phyloP scores from a whole-genome alignment of 345 rosid genomes.

The Ceriops decandra region DNA sequence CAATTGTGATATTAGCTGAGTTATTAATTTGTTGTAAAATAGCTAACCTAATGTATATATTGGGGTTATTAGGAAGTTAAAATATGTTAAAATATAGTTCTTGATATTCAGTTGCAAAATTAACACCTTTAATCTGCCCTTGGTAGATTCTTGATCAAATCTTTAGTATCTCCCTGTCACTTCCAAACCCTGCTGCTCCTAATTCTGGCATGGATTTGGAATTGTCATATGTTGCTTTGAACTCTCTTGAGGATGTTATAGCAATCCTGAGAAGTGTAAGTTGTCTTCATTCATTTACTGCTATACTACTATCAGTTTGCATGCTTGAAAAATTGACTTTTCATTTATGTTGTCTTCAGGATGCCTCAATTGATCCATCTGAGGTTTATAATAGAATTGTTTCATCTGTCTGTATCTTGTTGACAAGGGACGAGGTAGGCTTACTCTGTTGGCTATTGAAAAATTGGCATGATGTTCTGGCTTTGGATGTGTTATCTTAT shows the following conservation, averaged over 20 bases:
- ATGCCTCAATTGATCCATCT: conserved; percentile 97
- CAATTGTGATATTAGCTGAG: background rate
- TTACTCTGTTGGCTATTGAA: conserved; percentile 16
- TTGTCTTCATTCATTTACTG: conserved; percentile 20
- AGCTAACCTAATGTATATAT: background rate
- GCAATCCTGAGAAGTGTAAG: conserved; percentile 87
- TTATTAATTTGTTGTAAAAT: background rate
- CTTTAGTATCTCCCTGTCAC: conserved; percentile 89
- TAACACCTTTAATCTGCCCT: conserved; percentile 3
- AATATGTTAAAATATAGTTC: too few species aligned
- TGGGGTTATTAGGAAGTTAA: too few species aligned
- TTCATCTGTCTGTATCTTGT: conserved; percentile 64
- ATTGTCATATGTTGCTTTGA: conserved; percentile 67
- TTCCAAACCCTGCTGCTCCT: conserved; percentile 65
- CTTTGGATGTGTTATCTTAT: conserved; percentile 20
- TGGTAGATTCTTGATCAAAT: conserved; percentile 85
- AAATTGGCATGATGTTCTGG: conserved; percentile 9
- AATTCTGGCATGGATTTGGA: conserved; percentile 53
- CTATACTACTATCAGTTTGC: background rate
- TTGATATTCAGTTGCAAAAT: too few species aligned
- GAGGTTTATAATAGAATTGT: conserved; percentile 94
- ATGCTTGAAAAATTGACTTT: conserved; percentile 4
- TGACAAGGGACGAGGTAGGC: conserved; percentile 77
- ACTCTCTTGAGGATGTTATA: conserved; percentile 95
- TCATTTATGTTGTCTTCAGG: conserved; percentile 41